phyloP scores from a whole-genome alignment of 1,284 basidiomycete species.

The Sporisorium reilianum region DNA sequence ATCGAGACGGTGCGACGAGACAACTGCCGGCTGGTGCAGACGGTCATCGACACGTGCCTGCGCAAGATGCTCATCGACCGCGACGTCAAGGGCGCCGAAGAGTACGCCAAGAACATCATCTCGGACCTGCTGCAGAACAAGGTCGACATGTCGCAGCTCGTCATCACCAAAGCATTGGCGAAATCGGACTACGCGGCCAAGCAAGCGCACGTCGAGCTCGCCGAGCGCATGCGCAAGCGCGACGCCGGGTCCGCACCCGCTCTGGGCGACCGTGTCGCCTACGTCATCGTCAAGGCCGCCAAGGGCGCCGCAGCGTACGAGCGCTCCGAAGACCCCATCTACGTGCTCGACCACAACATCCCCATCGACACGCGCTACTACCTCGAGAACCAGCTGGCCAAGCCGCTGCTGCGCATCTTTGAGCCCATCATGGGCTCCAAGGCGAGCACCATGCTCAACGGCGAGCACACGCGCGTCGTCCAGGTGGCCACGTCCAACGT shows the following conservation, averaged over 20 bases:
- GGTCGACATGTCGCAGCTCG: slow-evolving; percentile 69
- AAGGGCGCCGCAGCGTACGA: slow-evolving; percentile 68
- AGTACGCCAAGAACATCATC: slow-evolving; percentile 67
- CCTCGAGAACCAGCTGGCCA: slow-evolving; percentile 68
- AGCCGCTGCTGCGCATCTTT: slow-evolving; percentile 69
- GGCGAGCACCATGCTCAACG: slow-evolving; percentile 60
- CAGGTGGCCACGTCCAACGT: slow-evolving; percentile 67
- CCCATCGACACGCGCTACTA: slow-evolving; percentile 69
- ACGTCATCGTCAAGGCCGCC: slow-evolving; percentile 68
- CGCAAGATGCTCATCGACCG: slow-evolving; percentile 69
- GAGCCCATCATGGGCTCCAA: slow-evolving; percentile 67
- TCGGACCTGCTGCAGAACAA: slow-evolving; percentile 69
- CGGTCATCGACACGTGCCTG: slow-evolving; percentile 68
- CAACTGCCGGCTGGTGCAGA: slow-evolving; percentile 69
- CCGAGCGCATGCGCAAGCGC: slow-evolving; percentile 68
- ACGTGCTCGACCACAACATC: slow-evolving; percentile 68
- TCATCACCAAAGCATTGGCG: slow-evolving; percentile 68
- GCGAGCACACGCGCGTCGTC: slow-evolving; percentile 66
- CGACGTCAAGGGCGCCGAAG: slow-evolving; percentile 68
- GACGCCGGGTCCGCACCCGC: slow-evolving; percentile 68
- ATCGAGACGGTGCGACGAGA: slow-evolving; percentile 69
- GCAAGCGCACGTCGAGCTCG: slow-evolving; percentile 68
- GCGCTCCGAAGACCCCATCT: slow-evolving; percentile 68
- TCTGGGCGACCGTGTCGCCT: slow-evolving; percentile 68
- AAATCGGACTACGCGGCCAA: slow-evolving; percentile 68